Conservation (phyloP, 495 filamentous ascomycete species). For the Talaromyces adpressus region DNA sequence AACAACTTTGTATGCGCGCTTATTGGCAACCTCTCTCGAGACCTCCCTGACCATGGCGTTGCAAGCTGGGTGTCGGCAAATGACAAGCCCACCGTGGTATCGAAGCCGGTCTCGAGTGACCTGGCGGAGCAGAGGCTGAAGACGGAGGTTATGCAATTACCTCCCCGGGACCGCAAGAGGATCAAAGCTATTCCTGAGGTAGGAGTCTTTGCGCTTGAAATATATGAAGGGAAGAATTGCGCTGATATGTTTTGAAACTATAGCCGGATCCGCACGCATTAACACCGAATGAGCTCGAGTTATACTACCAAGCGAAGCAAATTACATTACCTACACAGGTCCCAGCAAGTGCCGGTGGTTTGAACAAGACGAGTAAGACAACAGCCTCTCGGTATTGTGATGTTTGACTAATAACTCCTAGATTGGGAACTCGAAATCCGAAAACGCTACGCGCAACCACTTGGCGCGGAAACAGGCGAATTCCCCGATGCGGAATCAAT, state of each 20-base stretch:
- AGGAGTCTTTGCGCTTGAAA: too few species aligned
- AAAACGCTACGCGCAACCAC: conserved; percentile 80
- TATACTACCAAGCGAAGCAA: conserved; percentile 62
- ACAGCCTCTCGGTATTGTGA: too few species aligned
- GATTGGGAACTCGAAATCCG: conserved; percentile 90
- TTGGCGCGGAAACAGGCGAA: conserved; percentile 84
- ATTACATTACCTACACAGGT: conserved; percentile 62
- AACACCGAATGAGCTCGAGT: conserved; percentile 54
- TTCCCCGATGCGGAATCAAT: conserved; percentile 81
- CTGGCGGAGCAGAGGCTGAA: conserved; percentile 86
- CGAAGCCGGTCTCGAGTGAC: conserved; percentile 78
- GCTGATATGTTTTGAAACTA: neutral
- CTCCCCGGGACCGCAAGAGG: conserved; percentile 74
- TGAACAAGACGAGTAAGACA: conserved; percentile 86
- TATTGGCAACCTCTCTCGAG: conserved; percentile 77
- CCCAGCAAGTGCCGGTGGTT: conserved; percentile 73
- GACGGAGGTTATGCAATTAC: conserved; percentile 89
- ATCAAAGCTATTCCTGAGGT: conserved; percentile 72
- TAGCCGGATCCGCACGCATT: conserved; percentile 63
- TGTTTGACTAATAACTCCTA: conserved; percentile 22
- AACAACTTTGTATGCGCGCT: conserved; percentile 85
- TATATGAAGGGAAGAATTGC: too few species aligned
- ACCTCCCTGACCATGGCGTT: conserved; percentile 85
- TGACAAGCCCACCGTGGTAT: conserved; percentile 79
- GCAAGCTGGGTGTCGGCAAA: conserved; percentile 94